A percentile compares a stretch with the other conserved stretches of the same genome.
Conservation (phyloP, 1,284 basidiomycete species). For the Pyrrhoderma lamaoense region DNA sequence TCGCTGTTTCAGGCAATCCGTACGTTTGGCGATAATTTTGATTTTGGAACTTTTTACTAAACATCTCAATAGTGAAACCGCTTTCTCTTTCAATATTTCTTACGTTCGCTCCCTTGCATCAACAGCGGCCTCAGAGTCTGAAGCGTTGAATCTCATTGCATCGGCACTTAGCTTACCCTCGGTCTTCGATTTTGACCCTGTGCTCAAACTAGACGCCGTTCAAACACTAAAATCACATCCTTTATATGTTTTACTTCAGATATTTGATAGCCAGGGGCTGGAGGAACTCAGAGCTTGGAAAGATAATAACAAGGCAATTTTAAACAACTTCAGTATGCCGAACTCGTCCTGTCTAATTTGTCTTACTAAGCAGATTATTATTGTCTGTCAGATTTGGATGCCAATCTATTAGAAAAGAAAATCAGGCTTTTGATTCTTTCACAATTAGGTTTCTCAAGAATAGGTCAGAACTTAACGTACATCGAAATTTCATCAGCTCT, state of each 20-base stretch:
- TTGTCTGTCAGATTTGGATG: conserved; percentile 39
- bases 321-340: conserved; percentile 57
- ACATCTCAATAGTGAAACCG: conserved; percentile 35
- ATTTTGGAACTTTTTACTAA: background rate
- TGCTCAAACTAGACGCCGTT: conserved; percentile 71
- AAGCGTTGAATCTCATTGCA: conserved; percentile 57
- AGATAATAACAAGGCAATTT: conserved; percentile 39
- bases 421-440: conserved; percentile 77
- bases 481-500: conserved; percentile 63
- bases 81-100: conserved; percentile 59
- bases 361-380: background rate
- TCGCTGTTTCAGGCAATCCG: conserved; percentile 51
- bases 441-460: conserved; percentile 68
- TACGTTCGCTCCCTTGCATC: conserved; percentile 55
- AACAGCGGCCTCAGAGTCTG: conserved; percentile 41
- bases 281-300: conserved; percentile 62
- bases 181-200: conserved; percentile 75
- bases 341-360: background rate
- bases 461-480: conserved; percentile 75
- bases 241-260: conserved; percentile 60
- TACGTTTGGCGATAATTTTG: conserved; percentile 30
- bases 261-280: conserved; percentile 66
- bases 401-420: conserved; percentile 64
- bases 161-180: conserved; percentile 63
- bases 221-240: conserved; percentile 62